Base-by-base conservation (phyloP, 495 filamentous ascomycete species). In the Aspergillus campestris region DNA sequence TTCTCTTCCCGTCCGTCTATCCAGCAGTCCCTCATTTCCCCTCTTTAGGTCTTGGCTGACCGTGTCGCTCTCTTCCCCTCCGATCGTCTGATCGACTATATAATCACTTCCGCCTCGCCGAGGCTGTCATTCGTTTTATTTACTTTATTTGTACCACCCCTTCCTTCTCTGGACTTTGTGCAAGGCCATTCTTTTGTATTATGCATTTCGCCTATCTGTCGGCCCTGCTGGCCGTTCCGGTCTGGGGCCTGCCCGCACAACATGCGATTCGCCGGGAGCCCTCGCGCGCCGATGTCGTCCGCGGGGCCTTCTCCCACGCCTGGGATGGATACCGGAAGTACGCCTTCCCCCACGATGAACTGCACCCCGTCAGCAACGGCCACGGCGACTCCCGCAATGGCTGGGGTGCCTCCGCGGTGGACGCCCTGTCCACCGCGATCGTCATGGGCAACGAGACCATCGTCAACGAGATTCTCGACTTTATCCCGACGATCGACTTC, bases 361-460 rank as follows among this genome's bases (percentile, higher is more conserved):
- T 94, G 31, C 71, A 70, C 53, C 86, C 88, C 5, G 72, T 84
- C 5, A 72, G 72, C 14, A 87, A 88, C 47, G 60, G 63, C 3
- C 82, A 66, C 36, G 70, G 67, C 9, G 80, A 94, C 55, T 85
- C 86, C 31, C 75, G 88, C 45, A 92, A 91, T 57, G 83, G 82
- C 49, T 95, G 89, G 89, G 89, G 89, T 8, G 88, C 89, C 34
- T 84, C 78, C 34, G 86, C 87, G 6, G 75, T 92, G 10, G 89
- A 95, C 65, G 87, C 87, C 9, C 66, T 95, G 29, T 84, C 78
- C 45, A 94, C 89, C 0, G 88, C 87, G 0, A 62, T 88, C 33
- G 65, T 95, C 8, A 94, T 94, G 87, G 70, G 70, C 34, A 74
- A 87, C 15, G 64, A 69, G 12, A 72, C 82, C 32, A 78, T 84